Evolutionary conservation across 225 moss, liverwort and hornwort species (phyloP).

Genomic region (Physcomitrellopsis africana): DNA sequence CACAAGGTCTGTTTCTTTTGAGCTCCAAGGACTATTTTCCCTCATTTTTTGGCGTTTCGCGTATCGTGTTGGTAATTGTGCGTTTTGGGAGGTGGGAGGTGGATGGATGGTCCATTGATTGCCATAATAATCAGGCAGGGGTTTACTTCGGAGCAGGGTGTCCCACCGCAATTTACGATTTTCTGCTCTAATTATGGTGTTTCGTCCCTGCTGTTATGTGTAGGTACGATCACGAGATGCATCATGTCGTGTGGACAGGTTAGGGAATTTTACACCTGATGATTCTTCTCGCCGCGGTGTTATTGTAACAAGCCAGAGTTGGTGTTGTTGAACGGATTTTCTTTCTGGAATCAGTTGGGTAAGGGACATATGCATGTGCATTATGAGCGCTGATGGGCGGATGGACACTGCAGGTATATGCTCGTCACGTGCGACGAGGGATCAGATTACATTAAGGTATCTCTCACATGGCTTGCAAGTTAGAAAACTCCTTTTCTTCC

Average conservation of each 20-base stretch:
- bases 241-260: conserved; percentile 96
- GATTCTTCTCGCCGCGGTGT: conserved; percentile 20
- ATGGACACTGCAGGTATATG: conserved; percentile 80
- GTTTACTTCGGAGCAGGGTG: too few relatives aligned
- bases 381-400: conserved; percentile 13
- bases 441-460: conserved; percentile 92
- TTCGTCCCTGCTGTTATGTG: conserved; percentile 18
- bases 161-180: neutral
- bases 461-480: conserved; percentile 10
- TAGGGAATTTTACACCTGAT: conserved; percentile 33
- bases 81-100: neutral
- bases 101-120: conserved; percentile 7
- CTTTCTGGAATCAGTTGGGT: conserved; percentile 15
- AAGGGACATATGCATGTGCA: neutral
- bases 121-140: conserved; percentile 9
- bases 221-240: conserved; percentile 96
- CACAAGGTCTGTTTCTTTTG: conserved; percentile 71
- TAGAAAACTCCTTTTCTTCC: neutral
- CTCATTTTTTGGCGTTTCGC: neutral
- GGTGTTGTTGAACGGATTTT: neutral
- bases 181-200: conserved; percentile 14
- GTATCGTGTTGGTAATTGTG: neutral
- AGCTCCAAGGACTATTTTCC: neutral
- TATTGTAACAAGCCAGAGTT: conserved; percentile 5
- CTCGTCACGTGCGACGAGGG: conserved; percentile 97